These are phyloP conservation scores for Wallacemonas rigidus DNA, from an alignment of 208 protist species.

Conservation along the genomic window DNA sequence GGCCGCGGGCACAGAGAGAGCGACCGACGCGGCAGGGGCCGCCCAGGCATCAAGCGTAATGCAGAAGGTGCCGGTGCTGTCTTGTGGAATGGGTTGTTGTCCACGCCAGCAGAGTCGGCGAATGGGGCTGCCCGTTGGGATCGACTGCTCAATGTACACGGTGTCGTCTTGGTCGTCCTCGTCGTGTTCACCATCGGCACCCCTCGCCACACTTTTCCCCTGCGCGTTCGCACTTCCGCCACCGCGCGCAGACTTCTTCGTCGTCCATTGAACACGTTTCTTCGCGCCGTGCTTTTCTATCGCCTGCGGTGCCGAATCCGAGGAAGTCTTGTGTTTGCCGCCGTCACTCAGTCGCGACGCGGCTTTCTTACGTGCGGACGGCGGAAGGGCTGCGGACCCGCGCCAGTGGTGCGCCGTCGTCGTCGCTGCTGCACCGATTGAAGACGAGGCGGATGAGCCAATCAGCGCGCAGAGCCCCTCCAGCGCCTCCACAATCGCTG, in stretches of 20 bases:
- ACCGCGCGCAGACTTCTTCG: neutral
- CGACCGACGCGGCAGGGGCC: conserved; percentile 1
- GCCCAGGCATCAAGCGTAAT: conserved; percentile 60
- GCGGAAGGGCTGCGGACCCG: neutral
- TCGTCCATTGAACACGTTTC: conserved; percentile 9
- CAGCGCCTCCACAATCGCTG: conserved; percentile 14
- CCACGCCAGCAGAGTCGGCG: conserved; percentile 11
- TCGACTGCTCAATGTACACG: conserved; percentile 6
- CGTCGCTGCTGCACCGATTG: too few relatives aligned
- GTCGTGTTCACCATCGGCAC: neutral
- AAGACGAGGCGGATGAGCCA: too few relatives aligned
- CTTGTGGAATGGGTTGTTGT: neutral
- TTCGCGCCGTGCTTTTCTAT: neutral
- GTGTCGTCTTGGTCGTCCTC: neutral
- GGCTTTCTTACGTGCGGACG: neutral
- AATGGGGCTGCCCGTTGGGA: conserved; percentile 4
- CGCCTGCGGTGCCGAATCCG: neutral
- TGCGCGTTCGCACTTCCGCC: neutral
- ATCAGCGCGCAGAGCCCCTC: conserved; percentile 1
- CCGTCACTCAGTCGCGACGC: neutral
- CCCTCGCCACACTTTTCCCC: too few relatives aligned
- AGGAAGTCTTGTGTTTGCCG: neutral
- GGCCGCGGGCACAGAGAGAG: conserved; percentile 2
- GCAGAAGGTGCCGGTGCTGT: conserved; percentile 8
- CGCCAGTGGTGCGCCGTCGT: neutral